Evolutionary conservation across 2,329 filamentous ascomycete genomes (phyloP).

Genomic region (Lecanicillium sp.): DNA sequence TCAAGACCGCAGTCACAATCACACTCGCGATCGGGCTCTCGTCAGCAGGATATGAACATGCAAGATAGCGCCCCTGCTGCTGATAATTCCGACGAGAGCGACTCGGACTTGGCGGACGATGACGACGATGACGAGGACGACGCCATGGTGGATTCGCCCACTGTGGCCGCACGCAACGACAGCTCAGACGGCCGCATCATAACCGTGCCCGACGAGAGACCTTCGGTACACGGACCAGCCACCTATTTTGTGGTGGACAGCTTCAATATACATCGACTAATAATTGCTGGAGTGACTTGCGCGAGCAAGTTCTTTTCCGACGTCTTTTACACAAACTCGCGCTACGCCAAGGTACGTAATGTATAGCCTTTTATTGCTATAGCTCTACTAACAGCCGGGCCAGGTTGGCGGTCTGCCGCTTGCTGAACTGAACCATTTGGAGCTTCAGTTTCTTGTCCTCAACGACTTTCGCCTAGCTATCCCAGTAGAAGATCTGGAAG

Average conservation of each 20-base stretch:
- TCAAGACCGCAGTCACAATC: slow-evolving; percentile 5
- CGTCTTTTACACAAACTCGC: slow-evolving; percentile 97
- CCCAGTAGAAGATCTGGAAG: slow-evolving; percentile 89
- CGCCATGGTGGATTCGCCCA: slow-evolving; percentile 23
- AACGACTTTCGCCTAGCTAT: slow-evolving; percentile 95
- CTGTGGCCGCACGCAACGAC: slow-evolving; percentile 16
- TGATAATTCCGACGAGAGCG: slow-evolving; percentile 34
- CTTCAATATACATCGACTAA: slow-evolving; percentile 95
- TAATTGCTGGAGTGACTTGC: slow-evolving; percentile 95
- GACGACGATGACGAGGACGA: slow-evolving; percentile 28
- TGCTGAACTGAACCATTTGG: slow-evolving; percentile 88
- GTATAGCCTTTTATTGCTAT: slow-evolving; percentile 1
- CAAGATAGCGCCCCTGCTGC: slow-evolving; percentile 13
- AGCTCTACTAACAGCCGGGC: background rate
- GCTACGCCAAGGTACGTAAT: slow-evolving; percentile 85
- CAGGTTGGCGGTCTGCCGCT: slow-evolving; percentile 92
- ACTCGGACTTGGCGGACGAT: slow-evolving; percentile 44
- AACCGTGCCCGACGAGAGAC: slow-evolving; percentile 15
- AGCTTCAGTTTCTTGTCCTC: slow-evolving; percentile 88
- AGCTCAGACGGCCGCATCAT: slow-evolving; percentile 12
- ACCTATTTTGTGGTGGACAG: slow-evolving; percentile 90
- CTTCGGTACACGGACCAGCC: slow-evolving; percentile 23
- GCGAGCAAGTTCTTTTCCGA: slow-evolving; percentile 99
- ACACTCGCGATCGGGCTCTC: slow-evolving; percentile 14
- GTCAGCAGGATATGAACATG: slow-evolving; percentile 24